Evolutionary conservation across 306 rosid species (phyloP).

Genomic region (Oxytropis ochrocephala): DNA sequence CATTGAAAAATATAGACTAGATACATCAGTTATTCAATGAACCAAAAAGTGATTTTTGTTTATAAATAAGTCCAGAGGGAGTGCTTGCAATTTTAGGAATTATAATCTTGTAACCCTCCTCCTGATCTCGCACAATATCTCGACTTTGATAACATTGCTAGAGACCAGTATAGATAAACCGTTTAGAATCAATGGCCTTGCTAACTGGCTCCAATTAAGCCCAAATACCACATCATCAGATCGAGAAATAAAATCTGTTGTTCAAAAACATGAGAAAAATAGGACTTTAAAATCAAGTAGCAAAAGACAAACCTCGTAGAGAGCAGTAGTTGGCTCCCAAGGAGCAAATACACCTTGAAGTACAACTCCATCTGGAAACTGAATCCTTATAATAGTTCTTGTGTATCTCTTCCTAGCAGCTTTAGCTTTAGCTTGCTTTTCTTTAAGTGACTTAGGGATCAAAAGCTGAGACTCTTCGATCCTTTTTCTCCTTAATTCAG

Average conservation of each 20-base stretch:
- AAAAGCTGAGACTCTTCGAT: constrained; percentile 88
- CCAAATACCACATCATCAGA: background rate
- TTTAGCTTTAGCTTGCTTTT: constrained; percentile 92
- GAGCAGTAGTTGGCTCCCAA: constrained; percentile 62
- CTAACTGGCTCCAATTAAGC: background rate
- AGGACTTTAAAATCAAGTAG: background rate
- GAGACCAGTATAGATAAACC: background rate
- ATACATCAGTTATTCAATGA: no score
- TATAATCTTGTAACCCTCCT: no score
- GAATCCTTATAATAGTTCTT: constrained; percentile 66
- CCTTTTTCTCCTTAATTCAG: constrained; percentile 76
- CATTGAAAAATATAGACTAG: no score
- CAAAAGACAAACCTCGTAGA: constrained; percentile 68
- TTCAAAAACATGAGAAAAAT: background rate
- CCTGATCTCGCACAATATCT: no score
- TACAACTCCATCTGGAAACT: constrained; percentile 91
- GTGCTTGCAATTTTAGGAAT: no score
- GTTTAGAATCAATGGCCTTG: background rate
- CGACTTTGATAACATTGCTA: background rate
- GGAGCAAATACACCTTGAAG: constrained; percentile 89
- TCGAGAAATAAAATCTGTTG: no score
- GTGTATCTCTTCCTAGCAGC: constrained; percentile 58
- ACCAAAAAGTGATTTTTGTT: no score
- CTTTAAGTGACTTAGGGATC: constrained; percentile 74
- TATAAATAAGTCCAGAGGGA: no score